A percentile compares a stretch with the other conserved stretches of the same genome.
Conservation (phyloP, 202 grass and related monocot species). For the Schoenoplectus triqueter region DNA sequence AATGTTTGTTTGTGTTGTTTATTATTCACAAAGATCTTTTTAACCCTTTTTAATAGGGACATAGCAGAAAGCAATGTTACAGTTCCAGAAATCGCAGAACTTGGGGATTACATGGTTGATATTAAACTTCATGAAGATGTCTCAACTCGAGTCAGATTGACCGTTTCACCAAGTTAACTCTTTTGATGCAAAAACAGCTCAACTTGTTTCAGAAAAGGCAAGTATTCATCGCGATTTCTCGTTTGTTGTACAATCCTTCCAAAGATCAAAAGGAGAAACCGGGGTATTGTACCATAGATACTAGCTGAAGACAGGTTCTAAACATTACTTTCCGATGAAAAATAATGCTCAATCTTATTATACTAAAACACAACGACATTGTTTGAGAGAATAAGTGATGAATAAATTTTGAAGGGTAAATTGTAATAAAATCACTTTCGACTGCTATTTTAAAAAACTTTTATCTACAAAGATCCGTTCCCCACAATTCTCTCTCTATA, state of each 20-base stretch:
- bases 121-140: constrained; percentile 90
- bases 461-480: not conserved
- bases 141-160: constrained; percentile 70
- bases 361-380: not conserved
- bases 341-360: not conserved
- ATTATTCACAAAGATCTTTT: constrained; percentile 1
- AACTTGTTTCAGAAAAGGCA: constrained; percentile 11
- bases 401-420: not conserved
- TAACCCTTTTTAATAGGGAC: constrained; percentile 52
- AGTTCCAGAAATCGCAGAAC: constrained; percentile 84
- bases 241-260: not conserved
- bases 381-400: not conserved
- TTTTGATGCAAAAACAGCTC: not conserved
- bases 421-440: not conserved
- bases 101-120: constrained; percentile 83
- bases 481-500: not conserved
- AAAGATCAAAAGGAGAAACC: not conserved
- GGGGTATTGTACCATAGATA: not conserved
- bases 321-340: not conserved
- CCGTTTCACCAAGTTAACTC: constrained; percentile 68
- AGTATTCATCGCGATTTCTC: not conserved
- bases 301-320: not conserved
- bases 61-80: constrained; percentile 65
- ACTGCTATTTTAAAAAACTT: not conserved
- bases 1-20: constrained; percentile 2